Conservation (phyloP, 2,329 filamentous ascomycete genomes). For the Madurella fahalii region DNA sequence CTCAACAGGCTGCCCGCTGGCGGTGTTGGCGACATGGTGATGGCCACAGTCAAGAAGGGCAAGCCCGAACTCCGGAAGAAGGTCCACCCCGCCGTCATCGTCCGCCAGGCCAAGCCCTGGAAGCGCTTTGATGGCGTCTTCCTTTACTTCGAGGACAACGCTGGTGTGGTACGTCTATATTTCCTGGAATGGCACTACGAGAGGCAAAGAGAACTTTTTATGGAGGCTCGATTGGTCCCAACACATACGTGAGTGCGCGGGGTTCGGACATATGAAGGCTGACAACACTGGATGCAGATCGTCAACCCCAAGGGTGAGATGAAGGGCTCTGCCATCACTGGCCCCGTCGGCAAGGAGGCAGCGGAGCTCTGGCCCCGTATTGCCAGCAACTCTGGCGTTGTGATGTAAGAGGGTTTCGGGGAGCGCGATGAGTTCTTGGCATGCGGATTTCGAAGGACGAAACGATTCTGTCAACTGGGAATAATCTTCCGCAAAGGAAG, state of each 20-base stretch:
- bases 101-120: conserved; percentile 99
- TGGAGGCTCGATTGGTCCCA: background rate
- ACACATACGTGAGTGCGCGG: background rate
- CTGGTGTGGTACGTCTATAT: conserved; percentile 77
- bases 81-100: conserved; percentile 99
- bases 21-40: conserved; percentile 99
- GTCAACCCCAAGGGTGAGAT: conserved; percentile 99
- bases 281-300: conserved; percentile 57
- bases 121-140: conserved; percentile 97
- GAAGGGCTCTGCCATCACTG: conserved; percentile 99
- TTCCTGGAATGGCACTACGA: conserved; percentile 1
- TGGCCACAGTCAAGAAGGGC: conserved; percentile 99
- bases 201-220: no score
- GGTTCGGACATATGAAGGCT: conserved; percentile 27
- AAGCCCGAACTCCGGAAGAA: conserved; percentile 99
- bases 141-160: conserved; percentile 99
- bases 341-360: conserved; percentile 98
- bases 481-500: conserved; percentile 22
- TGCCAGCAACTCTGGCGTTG: conserved; percentile 98
- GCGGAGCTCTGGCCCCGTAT: conserved; percentile 99
- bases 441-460: conserved; percentile 25
- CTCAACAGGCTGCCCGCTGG: conserved; percentile 96
- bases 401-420: conserved; percentile 74
- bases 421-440: conserved; percentile 21
- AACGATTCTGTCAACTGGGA: conserved; percentile 24